A percentile compares a stretch with the other conserved stretches of the same genome.
phyloP scores from a whole-genome alignment of 176 grass and related monocot genomes.

The Raddia distichophylla region DNA sequence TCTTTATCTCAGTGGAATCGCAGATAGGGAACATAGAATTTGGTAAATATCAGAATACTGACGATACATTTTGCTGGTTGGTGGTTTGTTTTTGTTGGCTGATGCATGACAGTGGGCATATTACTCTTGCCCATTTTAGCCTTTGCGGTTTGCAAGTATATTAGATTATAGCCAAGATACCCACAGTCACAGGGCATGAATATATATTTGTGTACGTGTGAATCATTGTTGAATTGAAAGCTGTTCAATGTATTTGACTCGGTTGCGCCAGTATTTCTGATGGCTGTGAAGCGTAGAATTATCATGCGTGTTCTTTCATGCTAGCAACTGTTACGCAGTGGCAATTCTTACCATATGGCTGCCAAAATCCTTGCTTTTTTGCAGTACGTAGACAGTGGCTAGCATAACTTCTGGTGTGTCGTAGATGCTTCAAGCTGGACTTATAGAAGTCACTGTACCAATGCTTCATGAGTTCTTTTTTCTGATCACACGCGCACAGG shows the following conservation, averaged over 20 bases:
- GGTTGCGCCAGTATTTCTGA: not conserved
- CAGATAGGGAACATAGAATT: not conserved
- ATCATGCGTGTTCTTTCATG: not conserved
- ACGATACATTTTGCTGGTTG: not conserved
- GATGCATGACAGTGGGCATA: not conserved
- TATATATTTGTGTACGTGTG: not conserved
- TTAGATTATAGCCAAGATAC: not conserved
- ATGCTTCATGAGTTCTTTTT: conserved; percentile 38
- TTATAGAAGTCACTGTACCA: conserved; percentile 18
- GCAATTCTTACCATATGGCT: no score
- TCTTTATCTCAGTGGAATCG: no score
- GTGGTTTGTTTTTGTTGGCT: not conserved
- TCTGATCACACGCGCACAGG: no score
- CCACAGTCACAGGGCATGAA: not conserved
- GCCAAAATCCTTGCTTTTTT: conserved; percentile 26
- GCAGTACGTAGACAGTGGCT: conserved; percentile 65
- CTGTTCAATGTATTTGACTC: not conserved
- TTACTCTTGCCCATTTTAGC: not conserved
- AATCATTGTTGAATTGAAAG: not conserved
- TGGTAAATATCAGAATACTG: not conserved
- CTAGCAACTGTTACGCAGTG: no score
- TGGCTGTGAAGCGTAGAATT: no score
- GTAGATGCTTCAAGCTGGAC: conserved; percentile 27
- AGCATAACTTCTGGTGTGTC: conserved; percentile 29
- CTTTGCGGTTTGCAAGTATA: not conserved